Base-by-base conservation (phyloP, 164 flowering plant species). In the Warburgia ugandensis region DNA sequence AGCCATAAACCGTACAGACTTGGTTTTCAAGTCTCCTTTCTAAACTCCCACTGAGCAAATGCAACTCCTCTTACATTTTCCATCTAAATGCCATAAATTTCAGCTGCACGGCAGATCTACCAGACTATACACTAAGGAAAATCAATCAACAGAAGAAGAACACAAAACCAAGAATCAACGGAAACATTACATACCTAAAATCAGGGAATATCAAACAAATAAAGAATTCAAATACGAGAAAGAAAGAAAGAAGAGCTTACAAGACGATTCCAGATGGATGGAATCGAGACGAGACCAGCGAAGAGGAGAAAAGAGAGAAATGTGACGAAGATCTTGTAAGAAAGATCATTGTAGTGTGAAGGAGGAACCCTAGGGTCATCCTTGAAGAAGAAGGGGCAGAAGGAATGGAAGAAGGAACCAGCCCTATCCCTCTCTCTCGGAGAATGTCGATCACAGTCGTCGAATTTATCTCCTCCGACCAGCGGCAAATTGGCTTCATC, bases 401-500 rank as follows among this genome's bases (percentile, higher is more conserved):
- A n/a, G n/a, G n/a, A n/a, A n/a, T n/a, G 58, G 58, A 59, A 57
- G 3, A 74, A 48, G 30, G 31, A 20, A 25, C 12, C 9, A 17
- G 38, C 43, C 52, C 79, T 77, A 50, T 69, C 72, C 6, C 82
- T 83, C 56, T 75, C 81, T 51, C 75, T 52, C 10, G 55, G 48
- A 9, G 67, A 20, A 28, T 69, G 76, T 12, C 83, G 82, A 48
- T 68, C 68, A 48, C 60, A 67, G 31, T 60, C 76, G 26, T 63
- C 67, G 37, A 54, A 81, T 61, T 39, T 47, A 37, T 71, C 73
- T 47, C 65, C 70, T 57, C 37, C 48, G 27, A 72, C 55, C 25
- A 79, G 54, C 5, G 94, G 77, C 3, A 80, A 63, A 0, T 77
- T 20, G 33, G 72, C 84, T 14, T 75, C 83, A 39, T 76, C 89